A percentile compares a stretch with the other conserved stretches of the same genome.
phyloP scores from a whole-genome alignment of 2,329 filamentous ascomycete species.

The Huntiella abstrusa region DNA sequence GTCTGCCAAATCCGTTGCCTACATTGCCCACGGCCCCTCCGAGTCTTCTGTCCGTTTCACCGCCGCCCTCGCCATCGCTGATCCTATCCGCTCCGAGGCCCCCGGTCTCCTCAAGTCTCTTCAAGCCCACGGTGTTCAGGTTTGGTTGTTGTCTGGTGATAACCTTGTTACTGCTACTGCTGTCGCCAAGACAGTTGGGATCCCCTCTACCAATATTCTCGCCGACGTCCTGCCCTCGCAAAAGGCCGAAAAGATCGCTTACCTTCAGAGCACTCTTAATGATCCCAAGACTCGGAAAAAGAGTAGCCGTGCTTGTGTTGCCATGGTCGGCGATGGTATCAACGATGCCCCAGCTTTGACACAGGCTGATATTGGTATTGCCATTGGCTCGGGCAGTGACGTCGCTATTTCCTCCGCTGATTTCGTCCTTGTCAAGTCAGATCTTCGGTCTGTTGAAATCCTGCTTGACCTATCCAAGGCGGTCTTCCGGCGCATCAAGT shows the following conservation, averaged over 20 bases:
- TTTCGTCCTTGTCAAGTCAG: slow-evolving; percentile 62
- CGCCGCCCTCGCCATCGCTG: slow-evolving; percentile 57
- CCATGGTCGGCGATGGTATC: slow-evolving; percentile 79
- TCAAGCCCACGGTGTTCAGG: slow-evolving; percentile 43
- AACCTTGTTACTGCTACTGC: slow-evolving; percentile 69
- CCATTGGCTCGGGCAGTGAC: slow-evolving; percentile 67
- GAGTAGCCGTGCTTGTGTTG: slow-evolving; percentile 34
- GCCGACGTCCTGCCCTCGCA: slow-evolving; percentile 72
- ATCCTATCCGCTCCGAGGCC: slow-evolving; percentile 62
- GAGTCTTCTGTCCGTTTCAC: slow-evolving; percentile 29
- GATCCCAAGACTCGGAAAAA: slow-evolving; percentile 12
- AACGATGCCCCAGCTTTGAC: slow-evolving; percentile 74
- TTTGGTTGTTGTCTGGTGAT: slow-evolving; percentile 90
- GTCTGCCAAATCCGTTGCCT: slow-evolving; percentile 43
- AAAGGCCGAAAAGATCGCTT: slow-evolving; percentile 54
- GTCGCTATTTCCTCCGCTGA: slow-evolving; percentile 65
- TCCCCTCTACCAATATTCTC: slow-evolving; percentile 54
- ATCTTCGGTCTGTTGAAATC: slow-evolving; percentile 50
- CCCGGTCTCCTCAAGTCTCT: slow-evolving; percentile 44
- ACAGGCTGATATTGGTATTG: slow-evolving; percentile 65
- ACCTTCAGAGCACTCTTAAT: slow-evolving; percentile 34
- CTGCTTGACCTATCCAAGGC: slow-evolving; percentile 50
- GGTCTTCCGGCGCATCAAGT: slow-evolving; percentile 60
- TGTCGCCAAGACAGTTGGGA: slow-evolving; percentile 58
- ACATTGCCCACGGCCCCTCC: slow-evolving; percentile 29